These are phyloP conservation scores for Mycena vitilis DNA, from an alignment of 768 basidiomycete genomes.

Conservation along the genomic window DNA sequence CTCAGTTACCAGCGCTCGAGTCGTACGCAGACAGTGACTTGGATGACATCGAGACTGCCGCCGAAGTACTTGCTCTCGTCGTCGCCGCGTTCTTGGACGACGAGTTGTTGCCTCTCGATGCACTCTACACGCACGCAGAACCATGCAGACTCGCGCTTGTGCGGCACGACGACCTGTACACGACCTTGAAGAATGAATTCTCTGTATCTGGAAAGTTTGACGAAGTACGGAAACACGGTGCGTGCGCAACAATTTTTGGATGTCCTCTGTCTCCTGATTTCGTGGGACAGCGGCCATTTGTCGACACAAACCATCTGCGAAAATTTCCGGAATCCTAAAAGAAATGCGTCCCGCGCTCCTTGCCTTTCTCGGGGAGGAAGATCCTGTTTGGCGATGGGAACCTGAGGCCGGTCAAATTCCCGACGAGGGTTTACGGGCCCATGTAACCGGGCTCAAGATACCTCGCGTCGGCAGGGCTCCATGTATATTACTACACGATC, in stretches of 20 bases:
- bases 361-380: too few relatives aligned
- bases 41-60: slow-evolving; percentile 1
- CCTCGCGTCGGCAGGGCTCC: too few relatives aligned
- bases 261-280: not conserved
- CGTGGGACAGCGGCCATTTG: not conserved
- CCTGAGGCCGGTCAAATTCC: too few relatives aligned
- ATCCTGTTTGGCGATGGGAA: too few relatives aligned
- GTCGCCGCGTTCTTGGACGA: slow-evolving; percentile 18
- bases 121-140: slow-evolving; percentile 12
- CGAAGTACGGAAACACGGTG: slow-evolving; percentile 2
- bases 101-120: slow-evolving; percentile 15
- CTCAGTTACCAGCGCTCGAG: slow-evolving; percentile 2
- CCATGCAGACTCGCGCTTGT: slow-evolving; percentile 12
- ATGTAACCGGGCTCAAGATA: too few relatives aligned
- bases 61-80: slow-evolving; percentile 17
- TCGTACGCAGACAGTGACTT: slow-evolving; percentile 6
- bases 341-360: too few relatives aligned
- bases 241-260: not conserved
- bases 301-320: not conserved
- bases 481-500: too few relatives aligned
- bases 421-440: too few relatives aligned
- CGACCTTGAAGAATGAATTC: not conserved
- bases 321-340: not conserved
- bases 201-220: slow-evolving; percentile 8
- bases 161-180: slow-evolving; percentile 6